A percentile compares a stretch with the other conserved stretches of the same genome.
Conservation (phyloP, 2,329 filamentous ascomycete genomes). For the Neopestalotiopsis sp. region DNA sequence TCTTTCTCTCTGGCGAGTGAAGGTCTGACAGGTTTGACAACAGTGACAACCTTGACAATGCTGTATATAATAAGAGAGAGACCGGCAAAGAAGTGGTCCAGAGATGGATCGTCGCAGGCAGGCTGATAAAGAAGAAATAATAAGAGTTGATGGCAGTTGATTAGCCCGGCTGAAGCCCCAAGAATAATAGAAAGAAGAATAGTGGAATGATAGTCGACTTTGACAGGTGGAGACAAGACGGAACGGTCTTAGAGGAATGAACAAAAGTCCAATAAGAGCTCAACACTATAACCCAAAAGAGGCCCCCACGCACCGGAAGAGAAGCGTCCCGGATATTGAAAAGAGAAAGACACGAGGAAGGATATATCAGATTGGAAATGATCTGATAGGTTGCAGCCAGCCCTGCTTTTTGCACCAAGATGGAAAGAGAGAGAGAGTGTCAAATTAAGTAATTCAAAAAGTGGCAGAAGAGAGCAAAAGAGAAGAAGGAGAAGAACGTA, state of each 20-base stretch:
- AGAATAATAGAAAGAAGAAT: neutral
- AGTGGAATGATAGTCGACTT: neutral
- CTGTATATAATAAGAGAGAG: neutral
- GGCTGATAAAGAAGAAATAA: neutral
- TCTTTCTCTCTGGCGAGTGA: neutral
- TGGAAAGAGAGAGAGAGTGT: neutral
- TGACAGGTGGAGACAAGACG: slow-evolving; percentile 4
- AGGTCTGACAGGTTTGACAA: neutral
- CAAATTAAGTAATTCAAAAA: neutral
- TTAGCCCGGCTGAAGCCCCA: slow-evolving; percentile 3
- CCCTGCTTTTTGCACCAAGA: neutral
- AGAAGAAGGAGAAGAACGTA: neutral
- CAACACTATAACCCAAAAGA: slow-evolving; percentile 5
- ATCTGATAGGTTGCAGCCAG: neutral
- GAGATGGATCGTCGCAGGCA: slow-evolving; percentile 23
- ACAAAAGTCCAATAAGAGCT: slow-evolving; percentile 1
- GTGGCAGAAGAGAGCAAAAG: neutral
- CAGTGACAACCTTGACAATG: neutral
- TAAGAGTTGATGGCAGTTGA: slow-evolving; percentile 15
- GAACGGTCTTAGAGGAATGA: neutral
- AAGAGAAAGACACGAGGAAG: neutral
- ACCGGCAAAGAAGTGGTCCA: slow-evolving; percentile 19
- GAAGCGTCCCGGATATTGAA: slow-evolving; percentile 17
- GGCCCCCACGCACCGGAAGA: slow-evolving; percentile 15
- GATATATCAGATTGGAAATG: neutral